These are phyloP conservation scores for Scedosporium dehoogii DNA, from an alignment of 2,329 filamentous ascomycete species.

Conservation along the genomic window DNA sequence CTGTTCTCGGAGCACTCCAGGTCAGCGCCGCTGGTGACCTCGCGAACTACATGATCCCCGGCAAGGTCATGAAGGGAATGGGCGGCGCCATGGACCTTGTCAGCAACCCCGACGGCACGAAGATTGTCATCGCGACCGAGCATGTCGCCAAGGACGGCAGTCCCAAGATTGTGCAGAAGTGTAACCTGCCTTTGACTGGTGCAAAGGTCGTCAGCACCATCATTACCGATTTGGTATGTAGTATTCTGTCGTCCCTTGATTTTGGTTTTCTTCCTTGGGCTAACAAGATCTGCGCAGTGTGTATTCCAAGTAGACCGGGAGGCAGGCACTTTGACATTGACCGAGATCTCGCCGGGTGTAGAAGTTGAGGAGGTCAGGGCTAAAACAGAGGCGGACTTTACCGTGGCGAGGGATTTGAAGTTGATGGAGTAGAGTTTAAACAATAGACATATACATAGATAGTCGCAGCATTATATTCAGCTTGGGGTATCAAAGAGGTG, in stretches of 20 bases:
- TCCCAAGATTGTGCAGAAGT: constrained; percentile 56
- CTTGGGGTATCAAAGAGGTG: too few relatives aligned
- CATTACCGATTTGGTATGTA: constrained; percentile 60
- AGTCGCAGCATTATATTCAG: too few relatives aligned
- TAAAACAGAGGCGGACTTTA: constrained; percentile 62
- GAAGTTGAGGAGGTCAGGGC: constrained; percentile 56
- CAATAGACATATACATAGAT: neutral
- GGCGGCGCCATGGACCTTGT: constrained; percentile 69
- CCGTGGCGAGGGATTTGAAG: neutral
- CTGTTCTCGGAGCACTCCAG: constrained; percentile 73
- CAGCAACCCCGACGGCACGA: constrained; percentile 60
- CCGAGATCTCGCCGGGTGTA: constrained; percentile 60
- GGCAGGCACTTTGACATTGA: constrained; percentile 54
- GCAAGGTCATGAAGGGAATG: constrained; percentile 83
- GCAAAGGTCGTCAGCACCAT: constrained; percentile 60
- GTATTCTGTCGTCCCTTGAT: neutral
- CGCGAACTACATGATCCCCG: constrained; percentile 85
- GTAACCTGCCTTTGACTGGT: constrained; percentile 55
- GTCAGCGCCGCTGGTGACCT: constrained; percentile 70
- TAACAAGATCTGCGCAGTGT: constrained; percentile 31
- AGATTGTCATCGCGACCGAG: constrained; percentile 62
- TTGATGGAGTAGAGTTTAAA: neutral
- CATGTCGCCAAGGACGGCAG: constrained; percentile 60
- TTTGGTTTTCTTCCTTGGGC: neutral
- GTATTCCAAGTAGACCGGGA: constrained; percentile 60